These are phyloP conservation scores for Basipetospora sp. DNA, from an alignment of 2,329 filamentous ascomycete species.

Conservation along the genomic window DNA sequence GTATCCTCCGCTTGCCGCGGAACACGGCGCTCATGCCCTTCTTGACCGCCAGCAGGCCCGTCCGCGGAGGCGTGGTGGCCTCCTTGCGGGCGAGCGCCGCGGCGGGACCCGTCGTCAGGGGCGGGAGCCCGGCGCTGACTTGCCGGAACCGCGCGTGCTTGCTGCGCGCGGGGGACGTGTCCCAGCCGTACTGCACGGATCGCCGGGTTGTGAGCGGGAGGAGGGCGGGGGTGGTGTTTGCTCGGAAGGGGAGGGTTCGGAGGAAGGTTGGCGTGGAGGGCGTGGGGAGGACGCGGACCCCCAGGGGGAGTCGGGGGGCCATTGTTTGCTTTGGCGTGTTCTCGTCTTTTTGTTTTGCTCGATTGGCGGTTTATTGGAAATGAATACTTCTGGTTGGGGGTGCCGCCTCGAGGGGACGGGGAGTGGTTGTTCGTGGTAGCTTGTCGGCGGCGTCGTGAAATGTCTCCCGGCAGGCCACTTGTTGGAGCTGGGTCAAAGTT, in stretches of 20 bases:
- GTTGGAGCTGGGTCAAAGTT: no score
- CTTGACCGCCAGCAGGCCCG: conserved; percentile 75
- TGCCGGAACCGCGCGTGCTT: conserved; percentile 50
- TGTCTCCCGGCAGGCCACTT: no score
- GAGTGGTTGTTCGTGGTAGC: no score
- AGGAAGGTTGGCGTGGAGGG: conserved; percentile 13
- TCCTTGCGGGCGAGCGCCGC: conserved; percentile 45
- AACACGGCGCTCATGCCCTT: conserved; percentile 93
- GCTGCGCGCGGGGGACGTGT: conserved; percentile 34
- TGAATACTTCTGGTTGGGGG: no score
- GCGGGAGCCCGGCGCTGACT: conserved; percentile 38
- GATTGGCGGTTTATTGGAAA: no score
- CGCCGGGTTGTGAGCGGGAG: conserved; percentile 31
- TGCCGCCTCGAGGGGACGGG: not conserved
- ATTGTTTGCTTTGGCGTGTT: no score
- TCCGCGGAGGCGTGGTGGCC: conserved; percentile 49
- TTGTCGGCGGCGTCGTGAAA: no score
- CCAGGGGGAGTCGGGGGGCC: conserved; percentile 30
- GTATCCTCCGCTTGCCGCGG: conserved; percentile 60
- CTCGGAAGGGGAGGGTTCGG: conserved; percentile 20
- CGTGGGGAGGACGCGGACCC: conserved; percentile 17
- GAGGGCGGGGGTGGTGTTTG: no score
- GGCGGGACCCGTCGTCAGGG: conserved; percentile 41
- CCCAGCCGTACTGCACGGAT: conserved; percentile 47
- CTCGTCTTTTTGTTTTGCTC: not conserved